Conservation (phyloP, 768 basidiomycete genomes). For the Termitomyces sp. region DNA sequence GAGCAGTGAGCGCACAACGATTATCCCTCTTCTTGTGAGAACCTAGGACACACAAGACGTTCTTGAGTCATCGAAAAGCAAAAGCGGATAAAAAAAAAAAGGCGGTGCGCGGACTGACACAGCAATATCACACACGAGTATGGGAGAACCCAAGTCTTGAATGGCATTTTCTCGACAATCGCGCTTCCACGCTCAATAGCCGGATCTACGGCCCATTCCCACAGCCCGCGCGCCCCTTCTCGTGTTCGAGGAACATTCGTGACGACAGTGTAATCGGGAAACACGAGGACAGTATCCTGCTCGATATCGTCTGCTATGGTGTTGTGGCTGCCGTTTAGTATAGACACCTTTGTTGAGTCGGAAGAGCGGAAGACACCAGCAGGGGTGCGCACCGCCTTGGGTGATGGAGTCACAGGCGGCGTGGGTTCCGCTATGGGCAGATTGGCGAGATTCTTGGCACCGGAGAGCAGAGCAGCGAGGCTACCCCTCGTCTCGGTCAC, state of each 20-base stretch:
- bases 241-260: constrained; percentile 60
- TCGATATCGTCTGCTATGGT: constrained; percentile 61
- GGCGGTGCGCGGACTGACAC: constrained; percentile 50
- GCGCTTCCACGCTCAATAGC: constrained; percentile 43
- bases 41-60: no score
- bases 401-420: constrained; percentile 18
- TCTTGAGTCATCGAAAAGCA: constrained; percentile 2
- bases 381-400: constrained; percentile 27
- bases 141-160: constrained; percentile 77
- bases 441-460: constrained; percentile 25
- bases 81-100: no score
- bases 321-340: constrained; percentile 81
- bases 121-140: constrained; percentile 88
- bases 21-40: constrained; percentile 94
- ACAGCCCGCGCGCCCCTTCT: constrained; percentile 67
- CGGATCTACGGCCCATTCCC: constrained; percentile 60
- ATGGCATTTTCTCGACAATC: constrained; percentile 35
- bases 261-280: constrained; percentile 90
- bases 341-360: constrained; percentile 53
- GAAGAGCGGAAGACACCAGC: constrained; percentile 56
- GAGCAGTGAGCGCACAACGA: constrained; percentile 84
- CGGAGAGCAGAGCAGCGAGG: constrained; percentile 58
- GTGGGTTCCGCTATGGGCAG: constrained; percentile 23
- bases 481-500: constrained; percentile 68
- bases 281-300: constrained; percentile 76